Conservation (phyloP, 257 asterid species). For the Petunia axillaris region DNA sequence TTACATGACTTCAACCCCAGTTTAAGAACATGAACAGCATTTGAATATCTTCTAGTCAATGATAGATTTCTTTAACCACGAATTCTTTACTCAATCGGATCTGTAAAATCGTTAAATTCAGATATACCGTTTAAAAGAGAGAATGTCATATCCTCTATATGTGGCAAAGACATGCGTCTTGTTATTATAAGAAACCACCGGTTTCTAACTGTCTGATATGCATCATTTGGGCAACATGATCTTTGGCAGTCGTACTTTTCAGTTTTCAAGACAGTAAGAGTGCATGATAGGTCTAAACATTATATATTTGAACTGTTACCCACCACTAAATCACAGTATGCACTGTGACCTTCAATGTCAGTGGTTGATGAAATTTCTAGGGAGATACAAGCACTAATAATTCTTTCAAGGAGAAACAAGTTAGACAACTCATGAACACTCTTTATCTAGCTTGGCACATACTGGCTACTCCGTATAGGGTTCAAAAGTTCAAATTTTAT, state of each 20-base stretch:
- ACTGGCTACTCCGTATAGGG: neutral
- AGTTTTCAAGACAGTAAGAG: neutral
- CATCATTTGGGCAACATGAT: neutral
- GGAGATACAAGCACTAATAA: neutral
- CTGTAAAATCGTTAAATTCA: neutral
- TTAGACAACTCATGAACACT: neutral
- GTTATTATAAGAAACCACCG: neutral
- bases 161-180: neutral
- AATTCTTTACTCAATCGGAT: neutral
- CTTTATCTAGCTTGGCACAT: neutral
- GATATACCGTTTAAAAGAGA: neutral
- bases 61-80: neutral
- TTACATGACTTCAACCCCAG: neutral
- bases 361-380: neutral
- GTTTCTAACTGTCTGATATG: neutral
- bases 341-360: slow-evolving; percentile 10
- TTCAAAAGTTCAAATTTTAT: neutral
- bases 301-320: neutral
- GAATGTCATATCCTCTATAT: neutral
- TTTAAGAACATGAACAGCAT: neutral
- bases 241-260: neutral
- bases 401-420: neutral
- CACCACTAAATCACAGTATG: neutral
- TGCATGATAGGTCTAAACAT: neutral
- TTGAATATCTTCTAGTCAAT: neutral